These are phyloP conservation scores for Euphorbia schlechtendalii DNA, from an alignment of 441 rosid genomes.

Conservation along the genomic window DNA sequence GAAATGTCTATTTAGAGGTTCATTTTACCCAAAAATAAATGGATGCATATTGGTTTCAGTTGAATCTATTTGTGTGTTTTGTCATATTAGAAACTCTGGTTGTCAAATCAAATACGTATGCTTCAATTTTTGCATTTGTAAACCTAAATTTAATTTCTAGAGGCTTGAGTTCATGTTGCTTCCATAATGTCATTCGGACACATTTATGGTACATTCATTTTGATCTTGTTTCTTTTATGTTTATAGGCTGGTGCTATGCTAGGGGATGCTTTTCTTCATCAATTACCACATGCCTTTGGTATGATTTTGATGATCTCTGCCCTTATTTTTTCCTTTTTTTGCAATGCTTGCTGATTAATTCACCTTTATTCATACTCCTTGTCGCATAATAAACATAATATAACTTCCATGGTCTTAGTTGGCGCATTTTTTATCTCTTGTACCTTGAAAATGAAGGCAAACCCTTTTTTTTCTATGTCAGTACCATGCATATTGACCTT, in stretches of 20 bases:
- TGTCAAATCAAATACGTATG: not conserved
- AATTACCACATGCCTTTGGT: conserved; percentile 98
- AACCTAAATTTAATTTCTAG: not conserved
- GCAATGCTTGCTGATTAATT: too few species aligned
- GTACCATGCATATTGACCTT: too few species aligned
- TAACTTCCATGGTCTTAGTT: too few species aligned
- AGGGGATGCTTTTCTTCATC: conserved; percentile 99
- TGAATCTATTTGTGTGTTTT: not conserved
- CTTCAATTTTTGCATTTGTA: not conserved
- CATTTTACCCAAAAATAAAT: too few species aligned
- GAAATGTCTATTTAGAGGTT: not conserved
- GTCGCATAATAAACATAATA: not conserved
- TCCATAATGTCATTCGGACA: not conserved
- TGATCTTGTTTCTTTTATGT: conserved; percentile 11
- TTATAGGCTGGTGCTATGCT: conserved; percentile 97
- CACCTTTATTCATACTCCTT: not conserved
- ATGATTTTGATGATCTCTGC: conserved; percentile 22
- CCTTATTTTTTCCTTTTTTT: not conserved
- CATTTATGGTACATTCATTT: conserved; percentile 11
- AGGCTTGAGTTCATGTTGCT: not conserved
- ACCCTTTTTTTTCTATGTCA: too few species aligned
- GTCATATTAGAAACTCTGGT: not conserved
- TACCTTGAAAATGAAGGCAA: too few species aligned
- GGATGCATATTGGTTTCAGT: too few species aligned
- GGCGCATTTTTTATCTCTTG: too few species aligned